These are phyloP conservation scores for Ophiocordyceps camponoti-leonardi DNA, from an alignment of 2,329 filamentous ascomycete genomes.

Conservation along the genomic window DNA sequence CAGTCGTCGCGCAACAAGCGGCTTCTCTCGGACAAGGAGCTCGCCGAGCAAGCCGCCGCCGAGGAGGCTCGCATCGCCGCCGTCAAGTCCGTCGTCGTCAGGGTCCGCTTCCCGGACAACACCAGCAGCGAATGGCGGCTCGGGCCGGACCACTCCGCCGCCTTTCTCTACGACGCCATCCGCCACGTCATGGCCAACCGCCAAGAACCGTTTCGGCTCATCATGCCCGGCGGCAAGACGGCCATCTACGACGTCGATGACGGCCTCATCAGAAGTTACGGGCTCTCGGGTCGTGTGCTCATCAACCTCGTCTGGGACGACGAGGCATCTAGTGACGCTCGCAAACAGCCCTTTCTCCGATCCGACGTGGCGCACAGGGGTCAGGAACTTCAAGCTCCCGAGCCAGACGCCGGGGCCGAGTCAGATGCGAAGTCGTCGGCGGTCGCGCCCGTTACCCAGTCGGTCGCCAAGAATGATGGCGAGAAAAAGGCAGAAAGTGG, in stretches of 20 bases:
- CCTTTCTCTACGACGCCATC: conserved; percentile 59
- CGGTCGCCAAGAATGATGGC: conserved; percentile 17
- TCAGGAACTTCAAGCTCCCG: conserved; percentile 45
- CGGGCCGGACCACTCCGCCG: conserved; percentile 48
- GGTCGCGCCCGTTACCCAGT: conserved; percentile 8
- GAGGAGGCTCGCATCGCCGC: conserved; percentile 48
- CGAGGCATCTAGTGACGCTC: conserved; percentile 34
- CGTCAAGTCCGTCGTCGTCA: conserved; percentile 54
- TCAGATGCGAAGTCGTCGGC: conserved; percentile 18
- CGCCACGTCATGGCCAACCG: conserved; percentile 49
- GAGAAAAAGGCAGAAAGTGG: conserved; percentile 15
- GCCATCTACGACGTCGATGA: conserved; percentile 30
- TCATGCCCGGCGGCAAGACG: conserved; percentile 38
- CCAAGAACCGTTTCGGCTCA: conserved; percentile 53
- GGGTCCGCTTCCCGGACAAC: conserved; percentile 78
- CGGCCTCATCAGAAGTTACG: conserved; percentile 54
- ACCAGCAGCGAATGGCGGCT: conserved; percentile 60
- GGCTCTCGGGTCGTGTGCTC: conserved; percentile 52
- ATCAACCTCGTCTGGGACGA: conserved; percentile 64
- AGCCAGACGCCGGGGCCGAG: conserved; percentile 25
- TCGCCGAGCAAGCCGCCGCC: conserved; percentile 50
- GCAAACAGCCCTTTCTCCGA: conserved; percentile 42
- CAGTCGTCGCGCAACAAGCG: conserved; percentile 52
- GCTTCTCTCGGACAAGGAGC: conserved; percentile 66
- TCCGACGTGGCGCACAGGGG: conserved; percentile 39